Evolutionary conservation across 352 stramenopile species (phyloP), one percentile per base, ranked within the genome.

Genomic region (Halophytophthora polymorphica): DNA sequence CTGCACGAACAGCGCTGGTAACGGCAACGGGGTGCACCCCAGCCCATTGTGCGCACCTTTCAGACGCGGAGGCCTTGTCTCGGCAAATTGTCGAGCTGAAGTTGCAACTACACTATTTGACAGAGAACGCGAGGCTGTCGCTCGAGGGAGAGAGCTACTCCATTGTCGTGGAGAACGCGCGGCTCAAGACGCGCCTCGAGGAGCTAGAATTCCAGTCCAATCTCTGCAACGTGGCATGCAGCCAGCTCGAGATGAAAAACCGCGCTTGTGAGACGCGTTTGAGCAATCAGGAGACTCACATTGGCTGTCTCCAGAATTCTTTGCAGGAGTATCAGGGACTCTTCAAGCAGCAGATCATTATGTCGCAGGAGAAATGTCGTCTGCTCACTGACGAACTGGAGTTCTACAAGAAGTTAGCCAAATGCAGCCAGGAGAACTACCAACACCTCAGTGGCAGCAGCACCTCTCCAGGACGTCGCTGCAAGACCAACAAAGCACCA

Each of bases 401-500:
- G 43, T 89, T 87, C 43, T 89, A 91, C 71, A 91, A 89, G 60
- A 91, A 88, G 52, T 66, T 90, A 40, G 68, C 77, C 37, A 85
- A 75, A 56, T 77, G 61, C 42, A 76, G 57, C 13, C 64, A 80
- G 41, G 63, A 69, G 45, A 74, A 50, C 17, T 69, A 62, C n/a
- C 54, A 69, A 21, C 53, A 70, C 11, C 51, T 65, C 19, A 52
- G 56, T 4, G 50, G 51, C 6, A 35, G 56, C 4, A 53, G 10
- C 21, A 29, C 17, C 6, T 70, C 57, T 35, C 52, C 52, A n/a
- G 51, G 51, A 25, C 61, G 61, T 12, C 51, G 52, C 43, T 60
- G 56, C 25, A 66, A 69, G 23, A 18, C 23, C 11, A 25, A 48
- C 35, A 70, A 63, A 39, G 66, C 56, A 42, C 57, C 52, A 6